These are phyloP conservation scores for Yamadazyma aaseri DNA, from an alignment of 1,139 yeast species.

Conservation along the genomic window DNA sequence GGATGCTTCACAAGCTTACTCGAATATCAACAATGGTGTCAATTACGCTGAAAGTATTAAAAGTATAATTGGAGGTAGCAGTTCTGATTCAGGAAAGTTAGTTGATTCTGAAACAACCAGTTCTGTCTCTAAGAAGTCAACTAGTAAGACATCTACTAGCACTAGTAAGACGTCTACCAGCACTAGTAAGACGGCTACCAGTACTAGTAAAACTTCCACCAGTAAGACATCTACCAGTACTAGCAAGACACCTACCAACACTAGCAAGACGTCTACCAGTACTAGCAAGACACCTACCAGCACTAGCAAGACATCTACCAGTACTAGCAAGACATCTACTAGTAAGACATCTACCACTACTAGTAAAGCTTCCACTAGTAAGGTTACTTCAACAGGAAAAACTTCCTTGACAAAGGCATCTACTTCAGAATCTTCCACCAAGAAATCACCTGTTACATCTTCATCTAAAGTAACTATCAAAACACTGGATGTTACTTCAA, in stretches of 20 bases:
- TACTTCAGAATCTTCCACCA: neutral
- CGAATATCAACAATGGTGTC: slow-evolving; percentile 48
- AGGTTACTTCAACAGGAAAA: neutral
- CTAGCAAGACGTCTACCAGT: slow-evolving; percentile 9
- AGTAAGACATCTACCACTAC: slow-evolving; percentile 1
- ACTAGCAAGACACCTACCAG: slow-evolving; percentile 9
- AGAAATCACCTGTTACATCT: too few relatives aligned
- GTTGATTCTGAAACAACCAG: slow-evolving; percentile 8
- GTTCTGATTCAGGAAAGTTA: slow-evolving; percentile 7
- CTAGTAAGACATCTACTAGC: slow-evolving; percentile 3
- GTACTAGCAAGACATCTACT: neutral
- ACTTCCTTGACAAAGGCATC: neutral
- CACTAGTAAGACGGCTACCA: slow-evolving; percentile 1
- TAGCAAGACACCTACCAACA: slow-evolving; percentile 7
- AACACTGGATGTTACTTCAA: too few relatives aligned
- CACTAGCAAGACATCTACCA: slow-evolving; percentile 6
- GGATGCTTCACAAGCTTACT: slow-evolving; percentile 84
- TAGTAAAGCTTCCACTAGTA: neutral
- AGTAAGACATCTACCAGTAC: slow-evolving; percentile 10
- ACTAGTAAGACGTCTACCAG: slow-evolving; percentile 3
- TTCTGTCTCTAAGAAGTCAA: slow-evolving; percentile 4
- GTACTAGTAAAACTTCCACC: slow-evolving; percentile 12
- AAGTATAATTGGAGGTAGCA: slow-evolving; percentile 6
- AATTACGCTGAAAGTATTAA: slow-evolving; percentile 39
- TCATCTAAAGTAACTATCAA: too few relatives aligned